Conservation (phyloP, 1,284 basidiomycete genomes). For the Mycosarcoma maydis region DNA sequence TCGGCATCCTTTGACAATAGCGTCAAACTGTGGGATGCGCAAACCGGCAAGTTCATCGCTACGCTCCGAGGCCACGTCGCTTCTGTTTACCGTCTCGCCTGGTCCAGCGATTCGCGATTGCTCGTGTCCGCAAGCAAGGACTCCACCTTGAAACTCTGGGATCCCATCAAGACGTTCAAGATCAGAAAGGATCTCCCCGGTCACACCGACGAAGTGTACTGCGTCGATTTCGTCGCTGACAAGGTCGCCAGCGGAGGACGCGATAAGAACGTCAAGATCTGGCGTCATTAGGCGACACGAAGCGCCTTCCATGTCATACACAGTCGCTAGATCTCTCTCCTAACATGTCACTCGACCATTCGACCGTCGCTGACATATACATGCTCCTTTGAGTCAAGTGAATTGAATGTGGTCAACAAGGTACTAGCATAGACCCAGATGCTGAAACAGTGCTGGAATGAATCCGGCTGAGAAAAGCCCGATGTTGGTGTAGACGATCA, state of each 20-base stretch:
- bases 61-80: conserved; percentile 92
- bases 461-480: conserved; percentile 71
- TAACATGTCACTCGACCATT: too few relatives aligned
- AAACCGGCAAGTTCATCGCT: conserved; percentile 79
- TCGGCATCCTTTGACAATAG: conserved; percentile 91
- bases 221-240: conserved; percentile 80
- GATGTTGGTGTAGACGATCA: conserved; percentile 88
- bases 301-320: too few relatives aligned
- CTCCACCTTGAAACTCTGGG: conserved; percentile 75
- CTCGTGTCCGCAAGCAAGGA: conserved; percentile 95
- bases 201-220: conserved; percentile 97
- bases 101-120: conserved; percentile 92
- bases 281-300: conserved; percentile 60
- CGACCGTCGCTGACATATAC: background rate
- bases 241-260: conserved; percentile 93
- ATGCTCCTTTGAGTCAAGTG: background rate
- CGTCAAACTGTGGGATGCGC: conserved; percentile 83
- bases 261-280: conserved; percentile 73
- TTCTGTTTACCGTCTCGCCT: conserved; percentile 90
- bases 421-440: conserved; percentile 30
- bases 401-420: background rate
- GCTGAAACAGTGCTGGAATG: conserved; percentile 49
- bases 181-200: conserved; percentile 92
- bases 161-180: conserved; percentile 71
- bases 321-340: background rate